Base-by-base conservation (phyloP, 768 basidiomycete species). In the Coprinopsis cinerea region DNA sequence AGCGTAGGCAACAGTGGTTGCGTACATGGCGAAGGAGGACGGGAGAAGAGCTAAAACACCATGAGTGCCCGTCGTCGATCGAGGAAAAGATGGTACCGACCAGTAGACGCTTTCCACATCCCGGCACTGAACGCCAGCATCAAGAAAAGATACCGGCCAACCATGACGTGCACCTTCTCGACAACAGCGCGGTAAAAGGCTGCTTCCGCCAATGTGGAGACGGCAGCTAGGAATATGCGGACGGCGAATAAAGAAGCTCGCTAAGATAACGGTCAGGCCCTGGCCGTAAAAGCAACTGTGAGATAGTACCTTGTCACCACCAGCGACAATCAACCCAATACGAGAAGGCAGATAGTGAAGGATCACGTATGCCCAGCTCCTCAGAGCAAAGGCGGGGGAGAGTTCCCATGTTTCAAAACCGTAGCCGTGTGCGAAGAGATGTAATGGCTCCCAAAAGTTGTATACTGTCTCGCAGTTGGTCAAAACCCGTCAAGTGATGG, bases 401-500 rank as follows among this genome's bases (percentile, higher is more conserved):
- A 90, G 81, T 63, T 99, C 96, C 96, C 96, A 99, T 0, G 96
- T 98, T 67, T 98, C 95, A 66, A 99, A 97, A 6, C 89, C 96
- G 53, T 83, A 75, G 22, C 91, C 92, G 49, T 82, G 71, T 51
- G 85, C 80, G 49, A 96, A 74, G 61, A 93, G 94, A 68, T 99
- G 96, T 14, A 99, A 70, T 17, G 96, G 96, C 62, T 98, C 96
- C 92, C 92, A 98, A 67, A 96, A 99, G 68, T 99, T 99, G 77
- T 84, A 99, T 11, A 96, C 96, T 99, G 47, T 25, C 11, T n/a
- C n/a, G n/a, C n/a, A n/a, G n/a, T n/a, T n/a, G n/a, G n/a, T n/a
- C n/a, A n/a, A n/a, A n/a, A n/a, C n/a, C n/a, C n/a, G n/a, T n/a
- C n/a, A n/a, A n/a, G n/a, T n/a, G n/a, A n/a, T n/a, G n/a, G n/a